Evolutionary conservation across 768 basidiomycete species (phyloP).

Genomic region (Tylopilus rubrobrunneus): DNA sequence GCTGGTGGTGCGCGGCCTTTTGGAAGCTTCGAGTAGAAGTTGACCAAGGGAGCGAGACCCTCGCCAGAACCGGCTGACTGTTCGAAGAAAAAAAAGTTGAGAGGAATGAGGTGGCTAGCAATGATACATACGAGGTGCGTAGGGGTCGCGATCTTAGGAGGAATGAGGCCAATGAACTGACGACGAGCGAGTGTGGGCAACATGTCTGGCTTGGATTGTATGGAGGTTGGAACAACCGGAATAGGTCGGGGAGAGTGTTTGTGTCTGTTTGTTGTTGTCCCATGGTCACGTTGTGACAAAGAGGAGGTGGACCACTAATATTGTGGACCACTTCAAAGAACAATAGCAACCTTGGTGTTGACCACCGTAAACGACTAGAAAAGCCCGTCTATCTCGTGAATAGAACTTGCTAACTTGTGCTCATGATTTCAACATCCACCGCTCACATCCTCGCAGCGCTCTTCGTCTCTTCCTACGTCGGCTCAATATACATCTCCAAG

Average conservation of each 20-base stretch:
- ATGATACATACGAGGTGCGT: slow-evolving; percentile 62
- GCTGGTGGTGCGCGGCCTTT: slow-evolving; percentile 73
- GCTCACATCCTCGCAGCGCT: slow-evolving; percentile 55
- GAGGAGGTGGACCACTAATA: slow-evolving; percentile 3
- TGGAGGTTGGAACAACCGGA: slow-evolving; percentile 12
- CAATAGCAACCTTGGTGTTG: slow-evolving; percentile 10
- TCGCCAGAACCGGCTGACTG: slow-evolving; percentile 81
- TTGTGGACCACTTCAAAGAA: slow-evolving; percentile 3
- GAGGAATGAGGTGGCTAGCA: not conserved
- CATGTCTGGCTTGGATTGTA: slow-evolving; percentile 45
- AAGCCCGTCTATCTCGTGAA: slow-evolving; percentile 6
- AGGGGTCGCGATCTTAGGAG: slow-evolving; percentile 94
- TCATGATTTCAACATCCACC: slow-evolving; percentile 27
- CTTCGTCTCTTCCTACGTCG: slow-evolving; percentile 72
- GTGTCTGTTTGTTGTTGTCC: slow-evolving; percentile 13
- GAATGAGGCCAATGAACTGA: slow-evolving; percentile 79
- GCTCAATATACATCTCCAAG: slow-evolving; percentile 75
- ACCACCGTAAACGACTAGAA: slow-evolving; percentile 12
- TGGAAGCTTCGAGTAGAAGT: slow-evolving; percentile 96
- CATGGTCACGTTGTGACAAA: slow-evolving; percentile 14
- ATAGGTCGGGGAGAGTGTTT: slow-evolving; percentile 19
- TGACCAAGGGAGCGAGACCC: slow-evolving; percentile 79
- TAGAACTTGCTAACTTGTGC: slow-evolving; percentile 2
- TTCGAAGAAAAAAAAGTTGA: slow-evolving; percentile 12
- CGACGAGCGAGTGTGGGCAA: slow-evolving; percentile 81